Evolutionary conservation across 2,329 filamentous ascomycete genomes (phyloP), one percentile per base, ranked within the genome.

Genomic region (Cercospora brassicicola): DNA sequence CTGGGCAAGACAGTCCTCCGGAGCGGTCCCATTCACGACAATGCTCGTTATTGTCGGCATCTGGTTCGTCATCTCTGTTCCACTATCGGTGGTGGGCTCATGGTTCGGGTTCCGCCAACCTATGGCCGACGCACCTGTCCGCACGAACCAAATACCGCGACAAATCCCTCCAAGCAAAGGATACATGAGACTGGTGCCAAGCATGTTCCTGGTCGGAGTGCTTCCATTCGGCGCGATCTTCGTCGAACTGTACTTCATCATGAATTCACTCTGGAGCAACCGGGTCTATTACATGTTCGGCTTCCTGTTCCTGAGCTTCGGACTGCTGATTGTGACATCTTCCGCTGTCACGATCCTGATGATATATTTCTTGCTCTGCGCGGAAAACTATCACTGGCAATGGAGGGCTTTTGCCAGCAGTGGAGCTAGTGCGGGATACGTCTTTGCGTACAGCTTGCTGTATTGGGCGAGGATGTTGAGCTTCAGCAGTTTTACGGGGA

Each of bases 281-380:
- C 93, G 95, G 81, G 95, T 99, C 73, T 99, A 99, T 85, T 99
- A 99, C 86, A 99, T 99, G 95, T 99, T 99, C 76, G 95, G 95
- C 23, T 99, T 99, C 86, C 84, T 99, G 39, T 99, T 99, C 85
- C 87, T 99, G 66, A 97, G 94, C 85, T 99, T 97, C 77, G 94
- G 92, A 10, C 87, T 99, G 60, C 97, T 99, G 93, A 93, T 98
- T 74, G 91, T 97, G 75, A 98, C 95, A 0, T 93, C 91, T 67
- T 94, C 94, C 0, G 90, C 94, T 0, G 94, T 96, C 48, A 98
- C 95, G 0, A 90, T 98, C 8, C 84, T 99, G 18, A 90, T 98
- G 86, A 92, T 97, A 0, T 99, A 99, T 82, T 98, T 98, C 84
- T 79, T 99, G 74, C 88, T 99, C 13, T 98, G 94, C 78, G 90